Conservation (phyloP, 352 stramenopile species). For the Globisporangium parvum region DNA sequence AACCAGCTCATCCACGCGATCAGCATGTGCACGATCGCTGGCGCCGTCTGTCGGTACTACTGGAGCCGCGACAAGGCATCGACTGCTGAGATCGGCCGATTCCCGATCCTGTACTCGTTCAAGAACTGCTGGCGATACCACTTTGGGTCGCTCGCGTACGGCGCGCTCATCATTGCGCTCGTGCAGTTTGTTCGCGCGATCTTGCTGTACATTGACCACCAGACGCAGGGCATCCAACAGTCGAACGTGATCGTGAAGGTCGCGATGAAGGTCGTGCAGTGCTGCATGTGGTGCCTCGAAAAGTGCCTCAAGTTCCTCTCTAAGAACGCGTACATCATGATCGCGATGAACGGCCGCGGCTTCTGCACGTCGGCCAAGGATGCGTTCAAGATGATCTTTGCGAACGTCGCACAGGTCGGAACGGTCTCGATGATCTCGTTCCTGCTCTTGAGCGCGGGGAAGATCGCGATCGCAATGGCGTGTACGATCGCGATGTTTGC, state of each 20-base stretch:
- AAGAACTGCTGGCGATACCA: constrained; percentile 90
- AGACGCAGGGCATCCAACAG: constrained; percentile 80
- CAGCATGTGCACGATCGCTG: constrained; percentile 92
- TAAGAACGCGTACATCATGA: constrained; percentile 94
- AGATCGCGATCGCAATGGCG: constrained; percentile 71
- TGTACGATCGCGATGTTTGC: constrained; percentile 53
- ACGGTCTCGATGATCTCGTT: constrained; percentile 88
- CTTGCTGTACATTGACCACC: constrained; percentile 90
- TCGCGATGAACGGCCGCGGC: constrained; percentile 70
- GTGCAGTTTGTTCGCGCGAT: constrained; percentile 93
- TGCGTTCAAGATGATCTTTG: constrained; percentile 90
- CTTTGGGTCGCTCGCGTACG: constrained; percentile 94
- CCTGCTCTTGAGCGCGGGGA: constrained; percentile 90
- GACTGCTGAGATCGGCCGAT: constrained; percentile 47
- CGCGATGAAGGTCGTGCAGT: constrained; percentile 84
- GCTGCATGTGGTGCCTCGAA: constrained; percentile 92
- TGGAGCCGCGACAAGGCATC: constrained; percentile 80
- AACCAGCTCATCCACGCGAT: constrained; percentile 95
- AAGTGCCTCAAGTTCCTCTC: constrained; percentile 97
- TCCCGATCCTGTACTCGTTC: constrained; percentile 59
- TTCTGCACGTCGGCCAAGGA: constrained; percentile 89
- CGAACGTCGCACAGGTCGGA: constrained; percentile 84
- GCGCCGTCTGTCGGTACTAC: constrained; percentile 90
- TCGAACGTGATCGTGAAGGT: constrained; percentile 79
- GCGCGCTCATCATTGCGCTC: constrained; percentile 94